phyloP scores from a whole-genome alignment of 208 protist genomes.

The Porcisia hertigi region DNA sequence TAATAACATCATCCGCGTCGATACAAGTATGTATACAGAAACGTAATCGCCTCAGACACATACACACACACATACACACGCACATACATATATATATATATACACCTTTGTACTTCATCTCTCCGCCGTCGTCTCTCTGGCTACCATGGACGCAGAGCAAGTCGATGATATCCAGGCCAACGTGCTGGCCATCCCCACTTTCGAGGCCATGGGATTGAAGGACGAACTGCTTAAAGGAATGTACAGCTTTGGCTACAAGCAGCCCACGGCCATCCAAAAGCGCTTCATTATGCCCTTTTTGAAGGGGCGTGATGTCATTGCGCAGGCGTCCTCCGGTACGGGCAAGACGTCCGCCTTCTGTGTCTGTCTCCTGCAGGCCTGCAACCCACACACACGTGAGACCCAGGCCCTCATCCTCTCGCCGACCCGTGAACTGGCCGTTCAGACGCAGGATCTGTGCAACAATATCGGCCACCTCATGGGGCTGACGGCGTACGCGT shows the following conservation, averaged over 20 bases:
- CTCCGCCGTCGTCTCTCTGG: not conserved
- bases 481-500: constrained; percentile 86
- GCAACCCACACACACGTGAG: constrained; percentile 77
- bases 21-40: not conserved
- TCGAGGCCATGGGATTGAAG: constrained; percentile 90
- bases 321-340: constrained; percentile 98
- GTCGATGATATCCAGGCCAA: constrained; percentile 87
- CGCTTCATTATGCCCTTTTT: constrained; percentile 94
- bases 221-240: constrained; percentile 93
- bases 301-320: constrained; percentile 94
- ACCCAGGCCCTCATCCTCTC: constrained; percentile 97
- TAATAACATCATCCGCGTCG: not conserved
- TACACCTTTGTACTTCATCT: not conserved
- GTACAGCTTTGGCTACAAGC: constrained; percentile 98
- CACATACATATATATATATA: constrained; percentile 1
- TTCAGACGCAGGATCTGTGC: constrained; percentile 96
- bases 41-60: not conserved
- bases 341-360: constrained; percentile 99
- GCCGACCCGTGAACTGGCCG: constrained; percentile 97
- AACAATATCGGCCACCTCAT: constrained; percentile 95
- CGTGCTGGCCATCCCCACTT: constrained; percentile 81
- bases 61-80: not conserved
- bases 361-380: constrained; percentile 90
- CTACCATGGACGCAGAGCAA: constrained; percentile 24
- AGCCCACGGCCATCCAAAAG: constrained; percentile 99